A percentile compares a stretch with the other conserved stretches of the same genome.
Conservation (phyloP, 2,329 filamentous ascomycete species). For the Diaporthe citrichinensis region DNA sequence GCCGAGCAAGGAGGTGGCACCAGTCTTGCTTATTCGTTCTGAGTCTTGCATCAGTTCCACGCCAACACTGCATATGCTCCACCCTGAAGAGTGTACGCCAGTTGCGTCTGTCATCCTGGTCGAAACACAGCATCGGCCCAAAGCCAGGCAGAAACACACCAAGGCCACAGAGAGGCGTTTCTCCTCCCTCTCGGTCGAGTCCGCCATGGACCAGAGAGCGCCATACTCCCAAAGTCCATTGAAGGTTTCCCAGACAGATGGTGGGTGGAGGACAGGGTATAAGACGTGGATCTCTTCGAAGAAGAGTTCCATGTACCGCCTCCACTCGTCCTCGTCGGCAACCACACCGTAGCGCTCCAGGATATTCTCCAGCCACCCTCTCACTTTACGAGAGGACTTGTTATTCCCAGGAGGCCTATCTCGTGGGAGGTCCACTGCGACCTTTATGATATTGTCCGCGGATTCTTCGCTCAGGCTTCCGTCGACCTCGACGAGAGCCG, state of each 20-base stretch:
- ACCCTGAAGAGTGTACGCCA: slow-evolving; percentile 38
- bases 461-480: slow-evolving; percentile 16
- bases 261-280: slow-evolving; percentile 37
- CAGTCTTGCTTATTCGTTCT: slow-evolving; percentile 30
- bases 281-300: slow-evolving; percentile 40
- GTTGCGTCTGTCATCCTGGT: slow-evolving; percentile 37
- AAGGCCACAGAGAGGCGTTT: slow-evolving; percentile 37
- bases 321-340: slow-evolving; percentile 37
- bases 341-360: slow-evolving; percentile 34
- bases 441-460: not conserved
- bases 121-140: slow-evolving; percentile 38
- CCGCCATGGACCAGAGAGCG: slow-evolving; percentile 35
- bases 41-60: slow-evolving; percentile 37
- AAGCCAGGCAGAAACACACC: slow-evolving; percentile 37
- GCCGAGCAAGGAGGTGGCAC: slow-evolving; percentile 34
- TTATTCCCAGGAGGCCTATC: not conserved
- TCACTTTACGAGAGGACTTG: slow-evolving; percentile 21
- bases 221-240: slow-evolving; percentile 39
- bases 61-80: slow-evolving; percentile 37
- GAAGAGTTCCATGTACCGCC: slow-evolving; percentile 36
- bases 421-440: not conserved
- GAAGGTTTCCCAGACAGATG: slow-evolving; percentile 37
- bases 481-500: slow-evolving; percentile 17
- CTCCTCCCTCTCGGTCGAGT: slow-evolving; percentile 33
- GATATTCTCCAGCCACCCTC: slow-evolving; percentile 36